phyloP scores from a whole-genome alignment of 768 basidiomycete genomes.

The Gloeopeniophorella convolvens region DNA sequence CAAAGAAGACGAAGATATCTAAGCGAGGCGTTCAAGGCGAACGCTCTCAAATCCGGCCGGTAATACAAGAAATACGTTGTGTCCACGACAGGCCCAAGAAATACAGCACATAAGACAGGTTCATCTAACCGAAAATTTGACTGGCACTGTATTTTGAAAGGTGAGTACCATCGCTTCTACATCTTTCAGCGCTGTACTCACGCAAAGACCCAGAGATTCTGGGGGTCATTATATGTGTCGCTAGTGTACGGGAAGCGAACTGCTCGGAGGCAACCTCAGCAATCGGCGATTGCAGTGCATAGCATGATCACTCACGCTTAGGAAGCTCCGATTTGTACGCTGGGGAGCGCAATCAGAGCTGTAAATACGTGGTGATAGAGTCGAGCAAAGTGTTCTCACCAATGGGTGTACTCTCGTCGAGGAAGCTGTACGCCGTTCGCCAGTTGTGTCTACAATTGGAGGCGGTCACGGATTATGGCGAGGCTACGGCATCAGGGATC shows the following conservation, averaged over 20 bases:
- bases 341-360: neutral
- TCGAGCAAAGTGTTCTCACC: conserved; percentile 3
- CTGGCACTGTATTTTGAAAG: conserved; percentile 9
- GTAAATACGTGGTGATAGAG: neutral
- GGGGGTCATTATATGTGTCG: conserved; percentile 59
- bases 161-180: no score
- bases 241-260: conserved; percentile 56
- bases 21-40: neutral
- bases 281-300: neutral
- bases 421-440: conserved; percentile 16
- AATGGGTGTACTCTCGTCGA: conserved; percentile 8
- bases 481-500: no score
- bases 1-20: neutral
- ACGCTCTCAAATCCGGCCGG: neutral
- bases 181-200: conserved; percentile 23
- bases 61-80: neutral
- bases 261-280: conserved; percentile 22
- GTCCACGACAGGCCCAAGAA: neutral
- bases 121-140: conserved; percentile 16
- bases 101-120: neutral
- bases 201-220: conserved; percentile 54
- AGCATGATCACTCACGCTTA: conserved; percentile 8
- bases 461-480: neutral
- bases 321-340: conserved; percentile 16
- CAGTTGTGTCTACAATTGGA: conserved; percentile 11